phyloP scores from a whole-genome alignment of 2,329 filamentous ascomycete species.

The Shiraia sp. region DNA sequence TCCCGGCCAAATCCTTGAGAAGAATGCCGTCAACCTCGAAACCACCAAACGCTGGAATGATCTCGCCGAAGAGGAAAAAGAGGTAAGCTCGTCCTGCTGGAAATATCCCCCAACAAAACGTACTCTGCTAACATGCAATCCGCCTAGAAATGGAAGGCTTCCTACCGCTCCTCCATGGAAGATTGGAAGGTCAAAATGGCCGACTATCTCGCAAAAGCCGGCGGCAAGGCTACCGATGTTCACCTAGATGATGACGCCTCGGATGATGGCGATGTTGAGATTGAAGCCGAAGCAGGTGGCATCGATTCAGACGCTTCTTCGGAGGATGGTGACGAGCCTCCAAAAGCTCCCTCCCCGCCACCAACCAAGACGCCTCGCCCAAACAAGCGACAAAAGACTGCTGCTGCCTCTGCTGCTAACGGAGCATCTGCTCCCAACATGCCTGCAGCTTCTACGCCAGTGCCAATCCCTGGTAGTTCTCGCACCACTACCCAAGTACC shows the following conservation, averaged over 20 bases:
- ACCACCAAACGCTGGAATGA: slow-evolving; percentile 83
- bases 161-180: slow-evolving; percentile 58
- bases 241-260: slow-evolving; percentile 44
- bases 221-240: slow-evolving; percentile 47
- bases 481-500: slow-evolving; percentile 15
- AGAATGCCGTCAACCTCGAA: slow-evolving; percentile 86
- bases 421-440: slow-evolving; percentile 21
- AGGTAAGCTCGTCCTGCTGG: no score
- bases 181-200: slow-evolving; percentile 60
- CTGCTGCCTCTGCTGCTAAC: slow-evolving; percentile 25
- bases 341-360: slow-evolving; percentile 42
- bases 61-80: slow-evolving; percentile 75
- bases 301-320: slow-evolving; percentile 49
- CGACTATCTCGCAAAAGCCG: slow-evolving; percentile 58
- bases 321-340: slow-evolving; percentile 37
- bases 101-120: not conserved
- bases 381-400: slow-evolving; percentile 46
- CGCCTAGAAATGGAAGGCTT: slow-evolving; percentile 45
- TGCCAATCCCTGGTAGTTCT: slow-evolving; percentile 28
- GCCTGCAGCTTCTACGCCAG: slow-evolving; percentile 23
- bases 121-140: not conserved
- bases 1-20: slow-evolving; percentile 73
- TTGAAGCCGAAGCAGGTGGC: slow-evolving; percentile 39
- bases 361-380: slow-evolving; percentile 36
- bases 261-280: slow-evolving; percentile 25